Percentiles rank a stretch among this genome's conserved stretches.
Conservation (phyloP, 768 basidiomycete genomes). For the Multifurca ochricompacta region DNA sequence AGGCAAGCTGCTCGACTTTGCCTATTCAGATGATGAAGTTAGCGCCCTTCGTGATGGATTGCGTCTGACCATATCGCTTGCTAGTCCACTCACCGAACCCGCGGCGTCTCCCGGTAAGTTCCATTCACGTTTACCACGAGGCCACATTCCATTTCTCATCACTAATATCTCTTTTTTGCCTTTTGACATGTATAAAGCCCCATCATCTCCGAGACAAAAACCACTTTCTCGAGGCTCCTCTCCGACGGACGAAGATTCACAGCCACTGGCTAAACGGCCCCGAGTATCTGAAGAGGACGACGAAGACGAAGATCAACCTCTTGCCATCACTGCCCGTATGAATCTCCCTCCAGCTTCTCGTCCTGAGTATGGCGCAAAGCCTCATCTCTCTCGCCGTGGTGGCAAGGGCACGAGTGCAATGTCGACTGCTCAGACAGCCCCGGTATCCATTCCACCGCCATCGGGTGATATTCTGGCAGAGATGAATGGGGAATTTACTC, state of each 20-base stretch:
- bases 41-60: slow-evolving; percentile 64
- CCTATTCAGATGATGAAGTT: slow-evolving; percentile 65
- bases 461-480: slow-evolving; percentile 33
- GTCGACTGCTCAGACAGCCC: slow-evolving; percentile 51
- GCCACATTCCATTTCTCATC: slow-evolving; percentile 19
- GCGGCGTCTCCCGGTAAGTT: slow-evolving; percentile 47
- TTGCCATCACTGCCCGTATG: slow-evolving; percentile 25
- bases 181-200: slow-evolving; percentile 22
- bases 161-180: slow-evolving; percentile 4
- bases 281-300: slow-evolving; percentile 20
- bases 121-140: slow-evolving; percentile 19
- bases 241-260: slow-evolving; percentile 51
- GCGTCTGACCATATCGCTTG: slow-evolving; percentile 42
- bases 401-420: slow-evolving; percentile 55
- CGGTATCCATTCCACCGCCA: slow-evolving; percentile 36
- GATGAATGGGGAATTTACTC: slow-evolving; percentile 35
- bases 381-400: slow-evolving; percentile 31
- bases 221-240: slow-evolving; percentile 22
- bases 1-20: slow-evolving; percentile 71
- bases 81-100: slow-evolving; percentile 39
- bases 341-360: slow-evolving; percentile 15
- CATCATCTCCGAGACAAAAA: slow-evolving; percentile 27
- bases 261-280: slow-evolving; percentile 36
- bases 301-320: slow-evolving; percentile 28
- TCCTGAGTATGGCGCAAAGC: slow-evolving; percentile 24